Evolutionary conservation across 2,329 filamentous ascomycete genomes (phyloP), one percentile per base, ranked within the genome.

Genomic region (Fusarium poae): DNA sequence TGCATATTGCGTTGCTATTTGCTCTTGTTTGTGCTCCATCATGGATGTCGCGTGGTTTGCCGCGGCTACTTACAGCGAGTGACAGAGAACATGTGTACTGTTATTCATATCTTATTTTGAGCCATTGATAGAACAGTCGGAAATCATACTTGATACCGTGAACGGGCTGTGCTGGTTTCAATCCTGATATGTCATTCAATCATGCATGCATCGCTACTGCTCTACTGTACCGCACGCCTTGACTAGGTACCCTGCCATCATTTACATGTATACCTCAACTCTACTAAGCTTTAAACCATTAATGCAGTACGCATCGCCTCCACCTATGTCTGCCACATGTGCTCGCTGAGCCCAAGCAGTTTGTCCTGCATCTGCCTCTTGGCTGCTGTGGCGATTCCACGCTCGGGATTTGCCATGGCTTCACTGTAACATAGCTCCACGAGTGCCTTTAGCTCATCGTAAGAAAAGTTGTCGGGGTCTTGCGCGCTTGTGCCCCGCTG

Each of bases 311-410:
- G 25, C 13, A 43, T 32, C 34, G 23, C 40, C 35, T 45, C 44
- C 23, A 35, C 50, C 46, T 72, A 72, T 32, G 71, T 84, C 79
- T 90, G 86, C 89, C 88, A 92, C 87, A 92, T 88, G 72, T 89
- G 84, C 82, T 94, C 91, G 73, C 89, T 91, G 72, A 94, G 80
- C 72, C 86, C 87, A 63, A 92, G 78, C 74, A 92, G 77, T 81
- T 91, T 89, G 73, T 92, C 91, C 57, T 88, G 89, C 85, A 93
- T 85, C 75, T 86, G 85, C 75, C 91, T 84, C 82, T 87, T 89
- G 5, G 91, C 91, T 62, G 88, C 86, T 23, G 88, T 84, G 44
- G 85, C 86, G 57, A 92, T 87, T 32, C 92, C 90, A 69, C 92
- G 82, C 79, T 92, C 88, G 50, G 88, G 85, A 71, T 90, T 89